Evolutionary conservation across 2,329 filamentous ascomycete genomes (phyloP), one percentile per base, ranked within the genome.

Genomic region (Aspergillus ochraceoroseus): DNA sequence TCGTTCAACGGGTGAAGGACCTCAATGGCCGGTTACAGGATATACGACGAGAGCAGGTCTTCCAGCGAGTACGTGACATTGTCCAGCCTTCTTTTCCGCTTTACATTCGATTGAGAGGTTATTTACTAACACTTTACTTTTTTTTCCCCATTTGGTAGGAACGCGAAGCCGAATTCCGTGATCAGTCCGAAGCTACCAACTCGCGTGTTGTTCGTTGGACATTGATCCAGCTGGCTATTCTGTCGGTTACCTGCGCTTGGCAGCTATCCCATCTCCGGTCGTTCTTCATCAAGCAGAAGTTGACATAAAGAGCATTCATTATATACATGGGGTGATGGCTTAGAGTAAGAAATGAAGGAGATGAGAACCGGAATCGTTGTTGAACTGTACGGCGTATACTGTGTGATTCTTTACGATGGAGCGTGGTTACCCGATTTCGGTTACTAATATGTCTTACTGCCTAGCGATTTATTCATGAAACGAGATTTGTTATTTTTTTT

Each of bases 231-330:
- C 72, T 96, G 46, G 76, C 81, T 37, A 80, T 96, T 25, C 74
- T 98, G 38, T 86, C 82, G 40, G 75, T 83, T 41, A 95, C 92
- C 22, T 98, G 92, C 70, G 86, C 87, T 47, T 98, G 92, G 92
- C 92, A 98, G 68, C 75, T 98, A 32, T 94, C 88, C 38, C 90
- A 98, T 70, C 77, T 98, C 57, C 79, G 92, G 55, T 85, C 86
- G 32, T 98, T 98, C 78, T 98, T 98, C 74, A 98, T 98, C 75
- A 98, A 98, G 78, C 90, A 96, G 74, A 98, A 98, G 77, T 81
- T 98, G 65, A 96, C 92, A 45, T 98, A 79, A 68, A 56, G 19
- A 32, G 27, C 18, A 32, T 38, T 9, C n/a, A n/a, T 13, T 12
- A 11, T 26, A 7, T 18, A 41, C 13, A 15, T 30, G 38, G 28